Evolutionary conservation across 768 basidiomycete species (phyloP).

Genomic region (Fibroporia radiculosa): DNA sequence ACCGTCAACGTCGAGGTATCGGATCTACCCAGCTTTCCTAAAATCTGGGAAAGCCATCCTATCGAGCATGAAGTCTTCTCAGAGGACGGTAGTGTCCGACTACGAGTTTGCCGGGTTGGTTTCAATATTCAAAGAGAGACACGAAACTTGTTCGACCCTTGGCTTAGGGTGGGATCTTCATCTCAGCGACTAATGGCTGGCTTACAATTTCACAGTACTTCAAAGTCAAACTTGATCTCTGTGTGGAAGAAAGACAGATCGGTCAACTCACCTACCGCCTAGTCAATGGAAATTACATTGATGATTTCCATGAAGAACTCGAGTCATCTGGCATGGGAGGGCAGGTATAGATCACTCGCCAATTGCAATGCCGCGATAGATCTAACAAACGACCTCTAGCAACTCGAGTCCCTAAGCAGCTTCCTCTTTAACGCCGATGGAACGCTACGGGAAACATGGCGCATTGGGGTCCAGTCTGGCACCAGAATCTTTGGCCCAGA

Average conservation of each 20-base stretch:
- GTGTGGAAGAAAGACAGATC: background rate
- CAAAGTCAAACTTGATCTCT: background rate
- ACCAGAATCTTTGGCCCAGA: conserved; percentile 2
- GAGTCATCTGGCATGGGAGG: conserved; percentile 1
- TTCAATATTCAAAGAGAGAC: background rate
- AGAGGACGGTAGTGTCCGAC: background rate
- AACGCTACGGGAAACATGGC: background rate
- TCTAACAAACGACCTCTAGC: background rate
- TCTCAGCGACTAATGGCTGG: background rate
- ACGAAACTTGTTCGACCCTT: conserved; percentile 1
- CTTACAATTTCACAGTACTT: background rate
- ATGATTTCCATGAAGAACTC: conserved; percentile 2
- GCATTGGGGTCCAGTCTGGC: background rate
- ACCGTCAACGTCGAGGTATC: no score
- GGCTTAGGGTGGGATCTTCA: background rate
- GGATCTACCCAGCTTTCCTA: background rate
- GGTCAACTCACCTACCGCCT: background rate
- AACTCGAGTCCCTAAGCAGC: background rate
- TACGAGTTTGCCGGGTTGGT: background rate
- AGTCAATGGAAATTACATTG: background rate
- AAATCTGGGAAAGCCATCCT: background rate
- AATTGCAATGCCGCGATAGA: background rate
- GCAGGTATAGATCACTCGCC: background rate
- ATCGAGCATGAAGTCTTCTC: background rate
- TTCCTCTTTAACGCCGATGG: background rate